Base-by-base conservation (phyloP, 495 filamentous ascomycete genomes). In the Diplogelasinospora grovesii region DNA sequence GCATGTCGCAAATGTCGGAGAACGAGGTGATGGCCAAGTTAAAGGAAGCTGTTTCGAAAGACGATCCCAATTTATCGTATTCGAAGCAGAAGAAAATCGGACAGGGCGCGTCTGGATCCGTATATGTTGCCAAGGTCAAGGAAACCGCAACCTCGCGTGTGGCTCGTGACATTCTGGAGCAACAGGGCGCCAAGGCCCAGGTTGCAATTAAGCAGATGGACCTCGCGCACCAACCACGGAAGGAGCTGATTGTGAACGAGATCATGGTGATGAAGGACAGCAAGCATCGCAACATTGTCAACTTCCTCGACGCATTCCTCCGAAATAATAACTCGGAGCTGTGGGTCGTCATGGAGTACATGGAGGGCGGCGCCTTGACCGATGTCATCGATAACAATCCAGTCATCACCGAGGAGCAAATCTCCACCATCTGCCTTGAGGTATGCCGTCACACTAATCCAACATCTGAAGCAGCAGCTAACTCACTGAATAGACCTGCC, bases 151-250 rank as follows among this genome's bases (percentile, higher is more conserved):
- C 74, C 27, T 85, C 82, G 11, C 53, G 68, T 13, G 73, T 81
- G 46, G 82, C 85, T 16, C 68, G 72, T 35, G 73, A 83, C 21
- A 9, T 37, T 37, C 35, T 37, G 5, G 21, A 22, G 3, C 35
- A 24, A 25, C 35, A 86, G 51, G 85, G 85, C 20, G 69, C 73
- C 25, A 78, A 82, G 37, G 79, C 78, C 27, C 83, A 95, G 52
- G 92, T 98, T 27, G 92, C 93, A 14, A 97, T 98, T 59, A 98
- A 98, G 65, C 92, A 98, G 68, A 98, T 98, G 92, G 93, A 98
- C 68, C 73, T 98, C 38, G 86, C 89, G 6, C 89, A 94, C 60
- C 92, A 98, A 63, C 92, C 92, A 29, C 75, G 92, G 18, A 98
- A 98, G 77, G 92, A 98, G 70, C 68, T 98, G 53, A 98, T 98